Conservation (phyloP, 805 yeast genomes). For the Yamadazyma kitorensis region DNA sequence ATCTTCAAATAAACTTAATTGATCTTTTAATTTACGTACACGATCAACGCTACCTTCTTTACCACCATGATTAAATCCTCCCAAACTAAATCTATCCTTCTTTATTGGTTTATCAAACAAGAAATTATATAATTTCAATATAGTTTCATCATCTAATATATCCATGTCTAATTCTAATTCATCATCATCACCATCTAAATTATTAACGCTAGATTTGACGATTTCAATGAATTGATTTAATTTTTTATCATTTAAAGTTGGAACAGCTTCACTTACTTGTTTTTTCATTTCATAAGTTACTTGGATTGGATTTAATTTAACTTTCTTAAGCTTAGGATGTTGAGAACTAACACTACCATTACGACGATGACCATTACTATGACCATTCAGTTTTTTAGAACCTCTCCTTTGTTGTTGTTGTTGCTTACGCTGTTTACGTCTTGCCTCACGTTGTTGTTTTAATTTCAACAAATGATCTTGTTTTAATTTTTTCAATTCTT, state of each 20-base stretch:
- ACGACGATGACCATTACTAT: slow-evolving; percentile 14
- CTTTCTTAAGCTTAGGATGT: slow-evolving; percentile 16
- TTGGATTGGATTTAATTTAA: slow-evolving; percentile 20
- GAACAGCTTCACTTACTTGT: slow-evolving; percentile 83
- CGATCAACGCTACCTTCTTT: slow-evolving; percentile 41
- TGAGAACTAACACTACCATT: slow-evolving; percentile 8
- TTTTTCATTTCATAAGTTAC: slow-evolving; percentile 97
- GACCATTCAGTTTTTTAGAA: slow-evolving; percentile 8
- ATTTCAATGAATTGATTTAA: slow-evolving; percentile 80
- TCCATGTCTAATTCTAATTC: slow-evolving; percentile 94
- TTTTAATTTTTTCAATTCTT: slow-evolving; percentile 79
- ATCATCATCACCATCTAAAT: slow-evolving; percentile 58
- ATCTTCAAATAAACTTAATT: slow-evolving; percentile 44
- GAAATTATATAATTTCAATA: slow-evolving; percentile 78
- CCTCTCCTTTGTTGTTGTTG: slow-evolving; percentile 31
- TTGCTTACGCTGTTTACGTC: slow-evolving; percentile 42
- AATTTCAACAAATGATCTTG: slow-evolving; percentile 68
- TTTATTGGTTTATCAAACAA: slow-evolving; percentile 48
- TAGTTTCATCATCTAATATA: slow-evolving; percentile 78
- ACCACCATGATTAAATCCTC: slow-evolving; percentile 21
- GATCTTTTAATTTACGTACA: slow-evolving; percentile 62
- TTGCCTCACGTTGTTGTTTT: slow-evolving; percentile 59
- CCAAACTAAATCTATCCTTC: slow-evolving; percentile 40
- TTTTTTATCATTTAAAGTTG: slow-evolving; percentile 72
- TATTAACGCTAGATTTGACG: slow-evolving; percentile 66